Evolutionary conservation across 371 early-diverging fungal genomes (phyloP), one percentile per base, ranked within the genome.

Genomic region (Mortierella sp.): DNA sequence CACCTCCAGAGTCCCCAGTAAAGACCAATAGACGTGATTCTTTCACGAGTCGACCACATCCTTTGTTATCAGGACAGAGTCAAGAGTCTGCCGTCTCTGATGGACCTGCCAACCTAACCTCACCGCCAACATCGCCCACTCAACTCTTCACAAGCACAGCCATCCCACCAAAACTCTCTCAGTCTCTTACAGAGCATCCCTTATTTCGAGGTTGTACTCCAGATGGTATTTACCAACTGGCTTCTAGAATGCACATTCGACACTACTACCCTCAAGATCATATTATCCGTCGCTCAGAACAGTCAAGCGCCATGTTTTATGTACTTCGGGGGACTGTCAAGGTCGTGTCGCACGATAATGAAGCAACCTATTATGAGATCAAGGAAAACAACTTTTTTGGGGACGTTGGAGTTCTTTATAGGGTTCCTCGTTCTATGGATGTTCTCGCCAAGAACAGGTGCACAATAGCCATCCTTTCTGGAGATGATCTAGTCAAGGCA

Each of bases 371-470:
- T 77, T 92, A 94, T 22, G 93, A 91, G 24, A 78, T 94, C 61
- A 84, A 87, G 0, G 86, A 88, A 60, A 94, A 94, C 53, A 86
- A 88, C n/a, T 94, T 92, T 68, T 90, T 91, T 73, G 92, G 92
- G 10, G 97, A 97, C 71, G 94, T 97, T 36, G 96, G 95, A 0
- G 90, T 96, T 6, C 84, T 96, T 3, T 95, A 93, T 72, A 89
- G 92, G 19, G 89, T 94, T 58, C 88, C 92, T 6, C 86, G 97
- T 9, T 94, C 96, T 15, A 96, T 96, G 41, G 94, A 92, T 19
- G 95, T 97, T 1, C 77, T 92, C 33, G 92, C 94, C 21, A 87
- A 88, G 45, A 88, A 88, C n/a, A 90, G 89, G 52, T 93, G 94
- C 67, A 85, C 91, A 11, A 87, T 95, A 0, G 93, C 91, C 8